These are phyloP conservation scores for Cercospora sp. DNA, from an alignment of 2,329 filamentous ascomycete species.

Conservation along the genomic window DNA sequence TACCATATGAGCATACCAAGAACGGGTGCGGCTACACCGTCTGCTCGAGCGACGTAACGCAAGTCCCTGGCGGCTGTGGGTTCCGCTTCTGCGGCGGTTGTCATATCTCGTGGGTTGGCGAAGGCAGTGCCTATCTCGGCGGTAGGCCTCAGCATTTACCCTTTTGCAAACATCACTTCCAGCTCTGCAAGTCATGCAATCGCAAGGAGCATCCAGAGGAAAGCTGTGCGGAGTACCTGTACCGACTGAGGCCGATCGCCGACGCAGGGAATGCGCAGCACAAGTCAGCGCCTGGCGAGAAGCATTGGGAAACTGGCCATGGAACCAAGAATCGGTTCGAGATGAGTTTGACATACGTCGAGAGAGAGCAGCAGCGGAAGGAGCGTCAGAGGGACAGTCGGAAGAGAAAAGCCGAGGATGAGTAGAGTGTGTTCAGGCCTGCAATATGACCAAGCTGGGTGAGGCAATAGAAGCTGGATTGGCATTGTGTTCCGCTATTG, in stretches of 20 bases:
- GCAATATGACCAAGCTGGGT: neutral
- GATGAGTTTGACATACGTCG: conserved; percentile 1
- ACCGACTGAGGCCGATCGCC: neutral
- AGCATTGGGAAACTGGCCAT: conserved; percentile 11
- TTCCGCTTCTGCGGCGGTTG: conserved; percentile 23
- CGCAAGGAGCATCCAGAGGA: conserved; percentile 1
- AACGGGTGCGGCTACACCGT: conserved; percentile 14
- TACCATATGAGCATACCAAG: neutral
- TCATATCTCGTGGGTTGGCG: conserved; percentile 20
- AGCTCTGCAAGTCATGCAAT: neutral
- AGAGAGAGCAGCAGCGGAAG: neutral
- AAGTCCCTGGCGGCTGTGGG: conserved; percentile 16
- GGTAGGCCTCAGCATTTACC: conserved; percentile 1
- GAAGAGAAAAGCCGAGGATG: neutral
- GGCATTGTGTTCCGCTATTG: neutral
- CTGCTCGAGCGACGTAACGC: neutral
- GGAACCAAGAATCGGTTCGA: conserved; percentile 3
- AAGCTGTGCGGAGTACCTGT: neutral
- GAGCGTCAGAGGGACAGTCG: neutral
- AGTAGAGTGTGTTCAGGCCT: neutral
- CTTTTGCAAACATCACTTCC: conserved; percentile 4
- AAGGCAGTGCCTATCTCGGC: conserved; percentile 11
- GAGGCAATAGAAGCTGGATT: neutral
- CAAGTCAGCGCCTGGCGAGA: conserved; percentile 3
- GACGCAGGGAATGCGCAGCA: neutral